These are phyloP conservation scores for Seiridium unicorne DNA, from an alignment of 2,329 filamentous ascomycete species.

Conservation along the genomic window DNA sequence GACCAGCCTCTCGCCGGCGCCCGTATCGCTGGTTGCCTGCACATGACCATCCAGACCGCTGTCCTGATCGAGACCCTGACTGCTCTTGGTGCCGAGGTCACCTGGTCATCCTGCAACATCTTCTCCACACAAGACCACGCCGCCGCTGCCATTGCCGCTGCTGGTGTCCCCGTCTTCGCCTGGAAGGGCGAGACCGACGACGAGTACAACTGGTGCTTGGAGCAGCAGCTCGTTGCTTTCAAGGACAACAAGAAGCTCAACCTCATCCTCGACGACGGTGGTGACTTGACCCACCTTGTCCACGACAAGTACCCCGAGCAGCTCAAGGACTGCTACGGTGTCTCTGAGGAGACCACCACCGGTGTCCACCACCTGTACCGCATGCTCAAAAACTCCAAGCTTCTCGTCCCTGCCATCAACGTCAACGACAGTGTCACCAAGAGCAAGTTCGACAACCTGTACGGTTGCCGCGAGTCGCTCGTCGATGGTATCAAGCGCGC, in stretches of 20 bases:
- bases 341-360: conserved; percentile 99
- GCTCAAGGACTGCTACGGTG: conserved; percentile 97
- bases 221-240: conserved; percentile 97
- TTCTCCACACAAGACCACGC: conserved; percentile 99
- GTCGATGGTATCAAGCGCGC: conserved; percentile 99
- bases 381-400: conserved; percentile 88
- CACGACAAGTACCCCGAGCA: conserved; percentile 98
- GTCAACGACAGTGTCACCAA: conserved; percentile 99
- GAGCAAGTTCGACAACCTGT: conserved; percentile 99
- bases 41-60: conserved; percentile 99
- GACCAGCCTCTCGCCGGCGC: conserved; percentile 95
- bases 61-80: conserved; percentile 98
- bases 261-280: conserved; percentile 98
- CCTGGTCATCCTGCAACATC: conserved; percentile 99
- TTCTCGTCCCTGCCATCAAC: conserved; percentile 95
- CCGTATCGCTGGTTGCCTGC: conserved; percentile 94
- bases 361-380: conserved; percentile 99
- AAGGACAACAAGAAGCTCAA: conserved; percentile 96
- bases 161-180: conserved; percentile 81
- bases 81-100: conserved; percentile 94
- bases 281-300: conserved; percentile 93
- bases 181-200: conserved; percentile 95
- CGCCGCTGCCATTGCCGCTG: conserved; percentile 92
- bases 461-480: conserved; percentile 98
- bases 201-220: conserved; percentile 99